Evolutionary conservation across 2,329 filamentous ascomycete species (phyloP), one percentile per base, ranked within the genome.

Genomic region (Didymella pomorum): DNA sequence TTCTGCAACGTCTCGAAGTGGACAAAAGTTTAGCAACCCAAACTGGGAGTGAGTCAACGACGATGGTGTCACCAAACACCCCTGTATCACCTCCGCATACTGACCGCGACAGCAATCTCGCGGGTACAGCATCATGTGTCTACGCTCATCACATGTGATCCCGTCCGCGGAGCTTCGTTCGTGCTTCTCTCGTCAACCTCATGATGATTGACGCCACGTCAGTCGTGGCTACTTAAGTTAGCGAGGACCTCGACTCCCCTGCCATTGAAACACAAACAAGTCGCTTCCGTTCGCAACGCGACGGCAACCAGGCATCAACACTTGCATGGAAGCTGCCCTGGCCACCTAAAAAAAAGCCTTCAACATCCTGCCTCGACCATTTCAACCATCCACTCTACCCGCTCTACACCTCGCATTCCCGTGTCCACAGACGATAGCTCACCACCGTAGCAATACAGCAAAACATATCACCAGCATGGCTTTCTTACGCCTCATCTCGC

Each of bases 401-500:
- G 4, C 28, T 16, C 33, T 12, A 29, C 9, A 29, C 28, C 10
- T 29, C 33, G 28, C 23, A 3, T 25, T 7, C 23, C 7, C 31
- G n/a, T 26, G 31, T 41, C 26, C 20, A 33, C 51, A 42, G 5
- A 39, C 26, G 28, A n/a, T 25, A 29, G 10, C 25, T 42, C 28
- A 41, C 18, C 35, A 39, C 2, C 23, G 26, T 39, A 58, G 55
- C 31, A 45, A 49, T 21, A 52, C 23, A 21, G 20, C 23, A 26
- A 41, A 59, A 42, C 31, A 58, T 45, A 28, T 37, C 29, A 46
- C 8, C 60, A 63, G 10, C 9, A 71, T 71, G 68, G 41, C 60
- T 21, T 8, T 70, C 56, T 52, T 81, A 8, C 82, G 85, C 54
- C 61, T 87, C 28, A 61, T 83, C 25, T 84, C 84, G 25, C 80